Conservation (phyloP, 1,284 basidiomycete genomes). For the Microbotryum saponariae region DNA sequence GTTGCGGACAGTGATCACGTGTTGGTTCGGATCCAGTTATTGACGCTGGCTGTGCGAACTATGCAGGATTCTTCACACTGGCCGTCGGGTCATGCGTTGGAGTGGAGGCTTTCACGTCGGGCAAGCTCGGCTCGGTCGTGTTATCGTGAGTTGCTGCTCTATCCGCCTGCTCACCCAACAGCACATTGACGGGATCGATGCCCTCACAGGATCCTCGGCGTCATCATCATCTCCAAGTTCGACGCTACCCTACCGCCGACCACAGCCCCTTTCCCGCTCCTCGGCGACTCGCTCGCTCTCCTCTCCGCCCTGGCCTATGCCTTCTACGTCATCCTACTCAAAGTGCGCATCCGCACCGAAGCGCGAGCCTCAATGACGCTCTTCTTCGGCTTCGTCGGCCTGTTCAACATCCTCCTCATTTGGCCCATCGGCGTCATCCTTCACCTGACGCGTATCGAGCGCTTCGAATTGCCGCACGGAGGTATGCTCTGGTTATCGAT, state of each 20-base stretch:
- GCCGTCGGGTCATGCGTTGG: slow-evolving; percentile 72
- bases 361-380: slow-evolving; percentile 72
- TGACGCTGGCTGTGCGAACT: not conserved
- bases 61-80: slow-evolving; percentile 84
- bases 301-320: slow-evolving; percentile 81
- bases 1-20: slow-evolving; percentile 34
- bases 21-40: too few species aligned
- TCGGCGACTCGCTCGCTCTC: slow-evolving; percentile 73
- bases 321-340: slow-evolving; percentile 83
- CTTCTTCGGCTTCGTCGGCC: slow-evolving; percentile 60
- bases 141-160: slow-evolving; percentile 54
- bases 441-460: slow-evolving; percentile 66
- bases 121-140: slow-evolving; percentile 72
- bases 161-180: not conserved
- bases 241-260: slow-evolving; percentile 47
- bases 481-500: slow-evolving; percentile 57
- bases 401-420: slow-evolving; percentile 68
- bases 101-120: slow-evolving; percentile 67
- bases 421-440: slow-evolving; percentile 78
- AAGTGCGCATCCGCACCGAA: slow-evolving; percentile 70
- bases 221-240: slow-evolving; percentile 62
- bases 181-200: slow-evolving; percentile 9
- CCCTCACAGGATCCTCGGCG: slow-evolving; percentile 64
- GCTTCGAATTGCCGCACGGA: slow-evolving; percentile 63
- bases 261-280: slow-evolving; percentile 44